Conservation (phyloP, 768 basidiomycete genomes). For the Pleurotus salmoneostramineus region DNA sequence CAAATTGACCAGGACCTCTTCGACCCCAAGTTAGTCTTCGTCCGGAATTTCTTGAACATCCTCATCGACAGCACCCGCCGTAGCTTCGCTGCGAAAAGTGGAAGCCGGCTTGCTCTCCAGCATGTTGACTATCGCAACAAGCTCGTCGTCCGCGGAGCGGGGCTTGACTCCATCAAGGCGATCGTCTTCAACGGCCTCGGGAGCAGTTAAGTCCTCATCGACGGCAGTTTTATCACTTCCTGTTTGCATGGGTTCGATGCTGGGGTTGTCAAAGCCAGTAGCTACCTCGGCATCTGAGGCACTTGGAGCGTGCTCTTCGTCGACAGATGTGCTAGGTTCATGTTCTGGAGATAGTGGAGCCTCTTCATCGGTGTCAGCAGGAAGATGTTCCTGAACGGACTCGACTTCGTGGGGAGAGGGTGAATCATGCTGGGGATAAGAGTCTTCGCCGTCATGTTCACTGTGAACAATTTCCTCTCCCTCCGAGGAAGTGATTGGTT, state of each 20-base stretch:
- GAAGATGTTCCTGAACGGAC: constrained; percentile 2
- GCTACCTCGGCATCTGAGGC: neutral
- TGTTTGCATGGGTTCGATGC: neutral
- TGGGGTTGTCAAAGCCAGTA: constrained; percentile 1
- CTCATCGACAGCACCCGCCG: constrained; percentile 50
- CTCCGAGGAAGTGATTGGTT: neutral
- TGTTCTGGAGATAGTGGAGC: neutral
- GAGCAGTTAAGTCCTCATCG: neutral
- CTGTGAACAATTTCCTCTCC: neutral
- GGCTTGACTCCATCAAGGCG: constrained; percentile 13
- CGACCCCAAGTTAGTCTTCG: constrained; percentile 31
- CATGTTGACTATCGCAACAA: constrained; percentile 65
- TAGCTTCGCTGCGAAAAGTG: constrained; percentile 38
- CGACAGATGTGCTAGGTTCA: neutral
- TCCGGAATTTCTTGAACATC: constrained; percentile 48
- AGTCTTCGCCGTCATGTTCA: neutral
- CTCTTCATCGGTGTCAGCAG: neutral
- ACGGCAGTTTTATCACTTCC: constrained; percentile 4
- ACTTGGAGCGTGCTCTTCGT: neutral
- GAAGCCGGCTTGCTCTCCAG: constrained; percentile 43
- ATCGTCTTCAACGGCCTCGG: constrained; percentile 14
- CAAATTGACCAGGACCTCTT: neutral
- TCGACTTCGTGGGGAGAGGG: neutral
- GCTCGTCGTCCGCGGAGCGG: constrained; percentile 30
- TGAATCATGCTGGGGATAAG: constrained; percentile 6